These are phyloP conservation scores for Astragalus glycyphyllos DNA, from an alignment of 306 rosid genomes.

Conservation along the genomic window DNA sequence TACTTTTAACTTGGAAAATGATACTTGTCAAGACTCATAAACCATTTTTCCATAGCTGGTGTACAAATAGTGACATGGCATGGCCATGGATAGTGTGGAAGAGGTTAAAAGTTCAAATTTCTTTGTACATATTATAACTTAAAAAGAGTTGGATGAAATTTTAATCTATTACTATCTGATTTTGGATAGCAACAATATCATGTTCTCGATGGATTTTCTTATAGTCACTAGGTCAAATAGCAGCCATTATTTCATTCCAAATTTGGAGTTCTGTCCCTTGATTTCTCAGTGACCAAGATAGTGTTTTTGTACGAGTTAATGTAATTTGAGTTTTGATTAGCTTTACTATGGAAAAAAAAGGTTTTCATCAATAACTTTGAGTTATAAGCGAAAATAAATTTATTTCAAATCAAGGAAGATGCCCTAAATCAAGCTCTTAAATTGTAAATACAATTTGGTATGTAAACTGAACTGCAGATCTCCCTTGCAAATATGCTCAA, in stretches of 20 bases:
- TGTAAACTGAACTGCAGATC: neutral
- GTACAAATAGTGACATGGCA: neutral
- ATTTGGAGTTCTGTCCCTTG: conserved; percentile 27
- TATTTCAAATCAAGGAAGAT: no score
- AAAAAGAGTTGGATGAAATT: neutral
- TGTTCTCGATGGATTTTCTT: no score
- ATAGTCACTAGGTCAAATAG: neutral
- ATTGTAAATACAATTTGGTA: neutral
- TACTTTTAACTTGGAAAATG: conserved; percentile 7
- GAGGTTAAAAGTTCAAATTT: neutral
- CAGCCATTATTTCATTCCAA: neutral
- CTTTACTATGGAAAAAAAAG: no score
- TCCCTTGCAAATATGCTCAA: neutral
- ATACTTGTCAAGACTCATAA: neutral
- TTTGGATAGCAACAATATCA: neutral
- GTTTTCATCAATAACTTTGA: no score
- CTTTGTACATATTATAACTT: no score
- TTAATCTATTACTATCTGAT: conserved; percentile 3
- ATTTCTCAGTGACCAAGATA: neutral
- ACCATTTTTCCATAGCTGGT: neutral
- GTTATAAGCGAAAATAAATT: no score
- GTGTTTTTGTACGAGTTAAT: no score
- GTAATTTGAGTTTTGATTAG: no score
- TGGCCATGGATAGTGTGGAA: neutral
- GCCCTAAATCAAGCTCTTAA: no score